Conservation (phyloP, 1,284 basidiomycete species). For the Tylopilus sp. region DNA sequence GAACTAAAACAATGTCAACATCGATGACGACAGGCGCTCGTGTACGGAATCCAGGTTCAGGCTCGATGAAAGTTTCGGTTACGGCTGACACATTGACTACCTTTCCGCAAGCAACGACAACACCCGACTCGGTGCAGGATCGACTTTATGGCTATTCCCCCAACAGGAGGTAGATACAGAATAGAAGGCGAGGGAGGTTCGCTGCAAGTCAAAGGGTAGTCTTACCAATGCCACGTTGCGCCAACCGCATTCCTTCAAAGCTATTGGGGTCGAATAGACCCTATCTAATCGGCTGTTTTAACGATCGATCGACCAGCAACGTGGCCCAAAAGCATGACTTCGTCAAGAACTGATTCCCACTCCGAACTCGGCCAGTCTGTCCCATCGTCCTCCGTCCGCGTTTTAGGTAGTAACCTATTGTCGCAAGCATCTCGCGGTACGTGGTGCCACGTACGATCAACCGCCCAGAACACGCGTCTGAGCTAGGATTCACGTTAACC, state of each 20-base stretch:
- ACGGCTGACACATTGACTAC: neutral
- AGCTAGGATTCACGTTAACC: neutral
- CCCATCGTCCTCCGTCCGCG: neutral
- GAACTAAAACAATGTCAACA: neutral
- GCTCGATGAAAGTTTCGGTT: neutral
- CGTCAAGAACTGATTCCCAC: neutral
- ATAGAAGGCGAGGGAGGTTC: too few relatives aligned
- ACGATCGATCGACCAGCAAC: neutral
- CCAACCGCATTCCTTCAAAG: neutral
- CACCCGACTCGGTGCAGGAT: too few relatives aligned
- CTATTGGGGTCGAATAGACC: neutral
- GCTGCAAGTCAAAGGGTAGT: neutral
- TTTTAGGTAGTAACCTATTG: neutral
- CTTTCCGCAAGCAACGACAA: neutral
- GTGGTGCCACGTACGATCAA: neutral
- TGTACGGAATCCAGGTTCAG: neutral
- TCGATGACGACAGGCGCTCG: neutral
- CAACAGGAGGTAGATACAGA: too few relatives aligned
- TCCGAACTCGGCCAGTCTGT: neutral
- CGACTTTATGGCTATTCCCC: too few relatives aligned
- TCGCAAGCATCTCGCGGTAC: neutral
- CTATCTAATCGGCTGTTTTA: neutral
- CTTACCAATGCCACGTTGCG: neutral
- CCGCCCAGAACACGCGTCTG: neutral
- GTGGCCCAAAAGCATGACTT: neutral